These are phyloP conservation scores for Candida adriatica DNA, from an alignment of 805 yeast species.

Conservation along the genomic window DNA sequence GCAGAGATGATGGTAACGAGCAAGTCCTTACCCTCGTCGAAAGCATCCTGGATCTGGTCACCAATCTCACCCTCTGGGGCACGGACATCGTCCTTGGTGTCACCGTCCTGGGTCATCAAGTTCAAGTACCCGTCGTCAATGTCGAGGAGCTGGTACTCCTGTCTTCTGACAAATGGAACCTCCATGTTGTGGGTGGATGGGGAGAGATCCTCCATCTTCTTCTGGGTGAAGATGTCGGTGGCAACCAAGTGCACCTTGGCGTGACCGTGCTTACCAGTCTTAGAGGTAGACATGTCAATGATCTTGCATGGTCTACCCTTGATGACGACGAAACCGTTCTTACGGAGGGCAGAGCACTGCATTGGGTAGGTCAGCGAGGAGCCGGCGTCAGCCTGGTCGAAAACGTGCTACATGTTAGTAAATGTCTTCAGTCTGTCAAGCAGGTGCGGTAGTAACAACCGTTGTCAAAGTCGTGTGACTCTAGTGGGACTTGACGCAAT, in stretches of 20 bases:
- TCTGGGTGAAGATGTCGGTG: constrained; percentile 96
- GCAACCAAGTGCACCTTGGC: constrained; percentile 99
- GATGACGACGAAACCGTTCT: constrained; percentile 98
- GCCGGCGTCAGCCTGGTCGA: constrained; percentile 98
- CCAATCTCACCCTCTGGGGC: constrained; percentile 98
- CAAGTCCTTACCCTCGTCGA: constrained; percentile 97
- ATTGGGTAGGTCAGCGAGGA: constrained; percentile 97
- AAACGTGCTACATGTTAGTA: constrained; percentile 59
- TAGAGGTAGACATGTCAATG: constrained; percentile 99
- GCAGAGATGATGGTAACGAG: constrained; percentile 94
- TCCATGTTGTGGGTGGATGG: constrained; percentile 99
- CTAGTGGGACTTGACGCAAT: background rate
- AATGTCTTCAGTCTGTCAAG: constrained; percentile 1
- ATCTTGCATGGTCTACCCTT: constrained; percentile 99
- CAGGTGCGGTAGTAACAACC: background rate
- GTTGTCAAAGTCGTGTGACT: no score
- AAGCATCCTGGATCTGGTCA: constrained; percentile 83
- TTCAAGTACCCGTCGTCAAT: constrained; percentile 97
- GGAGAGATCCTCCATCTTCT: constrained; percentile 99
- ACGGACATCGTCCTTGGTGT: constrained; percentile 98
- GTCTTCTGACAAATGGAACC: constrained; percentile 95
- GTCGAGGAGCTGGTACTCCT: constrained; percentile 95
- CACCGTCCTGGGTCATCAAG: constrained; percentile 96
- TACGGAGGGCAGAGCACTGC: constrained; percentile 99
- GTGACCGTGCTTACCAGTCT: constrained; percentile 99